Evolutionary conservation across 2,329 filamentous ascomycete species (phyloP), one percentile per base, ranked within the genome.

Genomic region (Cladosporium oxysporum): DNA sequence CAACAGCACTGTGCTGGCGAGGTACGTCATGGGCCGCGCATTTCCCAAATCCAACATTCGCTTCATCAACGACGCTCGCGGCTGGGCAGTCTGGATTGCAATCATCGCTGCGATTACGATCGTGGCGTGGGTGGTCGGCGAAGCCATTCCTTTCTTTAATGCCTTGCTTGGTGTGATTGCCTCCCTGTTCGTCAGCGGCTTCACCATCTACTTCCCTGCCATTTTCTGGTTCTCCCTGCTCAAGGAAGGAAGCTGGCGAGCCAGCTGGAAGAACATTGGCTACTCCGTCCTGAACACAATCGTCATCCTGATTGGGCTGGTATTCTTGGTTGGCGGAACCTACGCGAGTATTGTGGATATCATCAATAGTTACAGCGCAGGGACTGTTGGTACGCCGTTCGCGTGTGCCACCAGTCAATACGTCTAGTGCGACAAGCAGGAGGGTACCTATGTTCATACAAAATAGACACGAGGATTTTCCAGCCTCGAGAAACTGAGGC

Each of bases 61-160:
- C 83, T 88, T 85, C 68, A 88, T 87, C 70, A 91, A 97, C 79
- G 97, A 93, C 0, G 76, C 92, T 5, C 78, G 92, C 16, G 93
- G 93, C 12, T 97, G 93, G 93, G 81, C 80, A 0, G 82, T 87
- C 0, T 97, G 93, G 93, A 84, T 85, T 3, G 87, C 78, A 1
- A 95, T 97, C 67, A 81, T 97, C 26, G 87, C 87, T n/a, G 76
- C 77, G 0, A 91, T 89, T 5, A 97, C 93, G 93, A 79, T 94
- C n/a, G 71, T 90, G 18, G 93, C 92, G 6, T 97, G 96, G 77
- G 87, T 97, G 75, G 93, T 97, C 71, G 91, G 93, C 1, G 91
- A 97, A 76, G 89, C 96, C 52, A 97, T 97, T 73, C 93, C 93
- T 0, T 97, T 97, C 84, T 97, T 97, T 81, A 90, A 88, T 8